phyloP scores from a whole-genome alignment of 2,329 filamentous ascomycete genomes.

The Diplocarpon mali region DNA sequence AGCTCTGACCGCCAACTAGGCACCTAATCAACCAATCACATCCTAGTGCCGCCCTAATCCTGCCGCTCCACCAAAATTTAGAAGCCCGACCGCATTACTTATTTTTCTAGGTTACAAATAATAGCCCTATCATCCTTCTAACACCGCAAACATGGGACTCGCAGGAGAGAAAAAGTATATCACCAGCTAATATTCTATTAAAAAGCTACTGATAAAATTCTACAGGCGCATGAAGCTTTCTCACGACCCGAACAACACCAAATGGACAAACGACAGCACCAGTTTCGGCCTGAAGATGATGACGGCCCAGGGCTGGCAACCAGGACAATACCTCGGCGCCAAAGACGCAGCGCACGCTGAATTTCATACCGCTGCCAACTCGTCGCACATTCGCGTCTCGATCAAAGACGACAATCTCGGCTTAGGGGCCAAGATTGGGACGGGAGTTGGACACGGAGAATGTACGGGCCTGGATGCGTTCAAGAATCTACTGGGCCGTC shows the following conservation, averaged over 20 bases:
- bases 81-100: conserved; percentile 1
- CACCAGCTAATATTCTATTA: conserved; percentile 14
- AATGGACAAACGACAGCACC: conserved; percentile 73
- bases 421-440: conserved; percentile 68
- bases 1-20: neutral
- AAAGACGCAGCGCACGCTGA: conserved; percentile 63
- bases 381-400: conserved; percentile 73
- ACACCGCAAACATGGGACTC: conserved; percentile 47
- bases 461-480: conserved; percentile 81
- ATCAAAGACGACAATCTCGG: conserved; percentile 89
- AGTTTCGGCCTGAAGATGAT: conserved; percentile 88
- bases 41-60: conserved; percentile 7
- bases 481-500: conserved; percentile 70
- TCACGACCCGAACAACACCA: conserved; percentile 89
- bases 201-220: conserved; percentile 24
- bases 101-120: conserved; percentile 15
- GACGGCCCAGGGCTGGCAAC: conserved; percentile 79
- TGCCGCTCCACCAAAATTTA: conserved; percentile 14
- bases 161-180: conserved; percentile 54
- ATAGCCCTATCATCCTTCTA: neutral
- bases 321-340: conserved; percentile 72
- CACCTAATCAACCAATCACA: conserved; percentile 10
- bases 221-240: conserved; percentile 55
- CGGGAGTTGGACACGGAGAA: conserved; percentile 52
- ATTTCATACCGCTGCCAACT: conserved; percentile 68